These are phyloP conservation scores for Neonectria punicea DNA, from an alignment of 2,329 filamentous ascomycete genomes.

Conservation along the genomic window DNA sequence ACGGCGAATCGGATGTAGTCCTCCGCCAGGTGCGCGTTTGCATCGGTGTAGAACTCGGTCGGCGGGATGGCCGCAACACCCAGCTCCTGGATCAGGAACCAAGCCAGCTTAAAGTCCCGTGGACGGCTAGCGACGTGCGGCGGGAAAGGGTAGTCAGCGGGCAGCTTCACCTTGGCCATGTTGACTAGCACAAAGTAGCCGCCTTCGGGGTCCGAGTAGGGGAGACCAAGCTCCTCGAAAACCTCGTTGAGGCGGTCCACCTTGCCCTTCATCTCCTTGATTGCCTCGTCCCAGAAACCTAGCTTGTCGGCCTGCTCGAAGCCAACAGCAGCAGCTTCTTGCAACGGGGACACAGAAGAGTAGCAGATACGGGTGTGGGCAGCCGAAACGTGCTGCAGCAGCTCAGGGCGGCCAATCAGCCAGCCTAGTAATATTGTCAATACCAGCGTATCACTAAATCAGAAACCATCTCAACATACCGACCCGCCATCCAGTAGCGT, in stretches of 20 bases:
- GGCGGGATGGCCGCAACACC: conserved; percentile 96
- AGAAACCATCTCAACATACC: conserved; percentile 50
- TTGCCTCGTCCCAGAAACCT: conserved; percentile 88
- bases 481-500: conserved; percentile 96
- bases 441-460: background rate
- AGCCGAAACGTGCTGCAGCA: conserved; percentile 91
- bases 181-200: conserved; percentile 98
- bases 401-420: conserved; percentile 87
- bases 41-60: conserved; percentile 94
- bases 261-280: conserved; percentile 89
- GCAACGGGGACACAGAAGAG: conserved; percentile 89
- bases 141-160: conserved; percentile 87
- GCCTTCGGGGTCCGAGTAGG: conserved; percentile 92
- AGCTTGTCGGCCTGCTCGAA: conserved; percentile 89
- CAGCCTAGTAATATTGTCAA: conserved; percentile 65
- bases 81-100: conserved; percentile 97
- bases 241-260: conserved; percentile 87
- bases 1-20: conserved; percentile 96
- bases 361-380: conserved; percentile 98
- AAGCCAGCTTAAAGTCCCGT: conserved; percentile 92
- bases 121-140: conserved; percentile 86
- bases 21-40: conserved; percentile 85
- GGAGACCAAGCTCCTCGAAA: conserved; percentile 78
- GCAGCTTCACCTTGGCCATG: conserved; percentile 86
- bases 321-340: conserved; percentile 93